A percentile compares a stretch with the other conserved stretches of the same genome.
These are phyloP conservation scores for Cryptosporidium viatorum DNA, from an alignment of 169 alveolate genomes.

Conservation along the genomic window DNA sequence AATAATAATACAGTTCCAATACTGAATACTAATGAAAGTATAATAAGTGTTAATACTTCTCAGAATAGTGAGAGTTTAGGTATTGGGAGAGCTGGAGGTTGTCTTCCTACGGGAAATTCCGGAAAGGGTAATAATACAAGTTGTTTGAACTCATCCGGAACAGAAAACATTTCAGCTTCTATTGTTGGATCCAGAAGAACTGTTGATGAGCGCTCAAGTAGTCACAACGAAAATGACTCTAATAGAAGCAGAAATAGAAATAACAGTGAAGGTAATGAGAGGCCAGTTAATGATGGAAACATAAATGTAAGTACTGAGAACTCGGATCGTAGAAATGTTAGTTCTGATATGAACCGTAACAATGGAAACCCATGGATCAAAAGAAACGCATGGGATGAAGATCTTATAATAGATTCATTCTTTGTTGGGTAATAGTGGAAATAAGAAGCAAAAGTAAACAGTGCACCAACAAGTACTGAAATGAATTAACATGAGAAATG, in stretches of 20 bases:
- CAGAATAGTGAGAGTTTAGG: background rate
- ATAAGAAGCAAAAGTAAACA: background rate
- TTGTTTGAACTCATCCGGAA: background rate
- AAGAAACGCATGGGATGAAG: slow-evolving; percentile 73
- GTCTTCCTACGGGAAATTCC: background rate
- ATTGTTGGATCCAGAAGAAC: background rate
- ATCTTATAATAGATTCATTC: slow-evolving; percentile 56
- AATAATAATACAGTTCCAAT: background rate
- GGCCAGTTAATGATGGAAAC: background rate
- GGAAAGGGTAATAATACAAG: background rate
- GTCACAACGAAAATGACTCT: background rate
- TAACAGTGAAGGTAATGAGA: background rate
- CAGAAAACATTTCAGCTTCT: background rate
- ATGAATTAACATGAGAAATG: too few relatives aligned
- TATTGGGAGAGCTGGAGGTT: background rate
- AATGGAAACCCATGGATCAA: slow-evolving; percentile 45
- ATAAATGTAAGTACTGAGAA: background rate
- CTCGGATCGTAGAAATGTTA: background rate
- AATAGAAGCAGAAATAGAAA: background rate
- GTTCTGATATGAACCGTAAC: slow-evolving; percentile 2
- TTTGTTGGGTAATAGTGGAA: slow-evolving; percentile 35
- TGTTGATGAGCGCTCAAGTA: background rate
- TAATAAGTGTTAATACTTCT: background rate
- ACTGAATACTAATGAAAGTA: background rate
- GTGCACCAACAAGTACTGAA: background rate